Conservation (phyloP, 164 flowering plant species). For the Chloranthus sessilifolius region DNA sequence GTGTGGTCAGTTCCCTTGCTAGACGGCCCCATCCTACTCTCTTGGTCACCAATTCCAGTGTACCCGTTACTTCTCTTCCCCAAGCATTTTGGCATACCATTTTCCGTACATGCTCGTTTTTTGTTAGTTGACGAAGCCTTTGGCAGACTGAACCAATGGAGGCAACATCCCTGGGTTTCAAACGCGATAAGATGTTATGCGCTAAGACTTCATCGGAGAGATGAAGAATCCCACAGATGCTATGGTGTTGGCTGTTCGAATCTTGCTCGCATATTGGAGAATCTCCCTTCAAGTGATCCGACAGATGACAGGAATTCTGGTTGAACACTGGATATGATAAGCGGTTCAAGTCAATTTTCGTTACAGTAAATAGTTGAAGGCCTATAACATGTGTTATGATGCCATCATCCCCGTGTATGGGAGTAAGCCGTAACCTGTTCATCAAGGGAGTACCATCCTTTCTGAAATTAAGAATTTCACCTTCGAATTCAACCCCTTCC, state of each 20-base stretch:
- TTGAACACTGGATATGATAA: conserved; percentile 80
- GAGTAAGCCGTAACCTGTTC: conserved; percentile 60
- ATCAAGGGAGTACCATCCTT: conserved; percentile 84
- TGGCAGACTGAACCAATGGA: conserved; percentile 80
- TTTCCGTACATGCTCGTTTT: conserved; percentile 75
- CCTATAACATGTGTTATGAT: conserved; percentile 73
- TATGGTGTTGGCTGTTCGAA: conserved; percentile 20
- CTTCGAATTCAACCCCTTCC: conserved; percentile 70
- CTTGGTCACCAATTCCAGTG: conserved; percentile 62
- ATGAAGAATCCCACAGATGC: conserved; percentile 59
- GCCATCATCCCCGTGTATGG: conserved; percentile 73
- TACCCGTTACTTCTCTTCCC: conserved; percentile 79
- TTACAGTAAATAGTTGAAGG: conserved; percentile 65
- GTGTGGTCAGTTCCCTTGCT: conserved; percentile 77
- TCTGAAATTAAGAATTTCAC: conserved; percentile 77
- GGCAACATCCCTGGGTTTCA: conserved; percentile 83
- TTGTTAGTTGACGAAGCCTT: conserved; percentile 65
- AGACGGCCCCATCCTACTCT: conserved; percentile 79
- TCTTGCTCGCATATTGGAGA: conserved; percentile 25
- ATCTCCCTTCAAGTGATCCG: conserved; percentile 26
- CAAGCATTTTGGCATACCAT: conserved; percentile 90
- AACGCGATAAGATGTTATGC: conserved; percentile 68
- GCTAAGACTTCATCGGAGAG: conserved; percentile 84
- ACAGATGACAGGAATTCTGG: conserved; percentile 33
- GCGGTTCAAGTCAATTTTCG: conserved; percentile 58